Evolutionary conservation across 176 grass and related monocot genomes (phyloP).

Genomic region (Panicum miliaceum): DNA sequence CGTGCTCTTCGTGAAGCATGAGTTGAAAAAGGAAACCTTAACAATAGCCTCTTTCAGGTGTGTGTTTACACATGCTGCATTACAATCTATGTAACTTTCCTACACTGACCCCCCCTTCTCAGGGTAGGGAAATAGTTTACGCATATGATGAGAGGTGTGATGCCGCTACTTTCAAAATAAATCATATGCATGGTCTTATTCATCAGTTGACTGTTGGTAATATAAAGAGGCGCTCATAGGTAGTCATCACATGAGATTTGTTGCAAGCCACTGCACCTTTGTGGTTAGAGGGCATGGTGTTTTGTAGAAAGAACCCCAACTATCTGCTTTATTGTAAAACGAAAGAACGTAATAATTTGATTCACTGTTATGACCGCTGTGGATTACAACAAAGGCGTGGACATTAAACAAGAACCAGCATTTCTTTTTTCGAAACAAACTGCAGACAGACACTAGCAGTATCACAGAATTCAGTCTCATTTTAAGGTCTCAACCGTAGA

Average conservation of each 20-base stretch:
- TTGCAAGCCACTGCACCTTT: conserved; percentile 11
- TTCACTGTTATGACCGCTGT: too few species aligned
- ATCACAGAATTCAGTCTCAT: too few species aligned
- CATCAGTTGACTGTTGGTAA: neutral
- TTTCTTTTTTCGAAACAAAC: too few species aligned
- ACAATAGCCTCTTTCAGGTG: neutral
- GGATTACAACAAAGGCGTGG: too few species aligned
- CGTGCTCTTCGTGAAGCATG: conserved; percentile 53
- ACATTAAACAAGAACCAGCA: too few species aligned
- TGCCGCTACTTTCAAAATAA: neutral
- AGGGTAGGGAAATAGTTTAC: neutral
- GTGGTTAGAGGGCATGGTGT: neutral
- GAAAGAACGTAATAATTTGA: too few species aligned
- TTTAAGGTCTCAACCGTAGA: too few species aligned
- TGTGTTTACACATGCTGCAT: neutral
- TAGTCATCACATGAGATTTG: conserved; percentile 7
- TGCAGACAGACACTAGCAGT: too few species aligned
- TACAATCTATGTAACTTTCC: neutral
- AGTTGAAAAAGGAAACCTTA: conserved; percentile 22
- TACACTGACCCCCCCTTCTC: conserved; percentile 1
- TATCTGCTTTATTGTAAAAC: too few species aligned
- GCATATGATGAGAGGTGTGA: neutral
- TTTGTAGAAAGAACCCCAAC: too few species aligned
- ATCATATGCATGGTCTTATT: neutral
- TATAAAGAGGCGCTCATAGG: conserved; percentile 5